These are phyloP conservation scores for Thamnidium elegans DNA, from an alignment of 192 early-diverging fungal species.

Conservation along the genomic window DNA sequence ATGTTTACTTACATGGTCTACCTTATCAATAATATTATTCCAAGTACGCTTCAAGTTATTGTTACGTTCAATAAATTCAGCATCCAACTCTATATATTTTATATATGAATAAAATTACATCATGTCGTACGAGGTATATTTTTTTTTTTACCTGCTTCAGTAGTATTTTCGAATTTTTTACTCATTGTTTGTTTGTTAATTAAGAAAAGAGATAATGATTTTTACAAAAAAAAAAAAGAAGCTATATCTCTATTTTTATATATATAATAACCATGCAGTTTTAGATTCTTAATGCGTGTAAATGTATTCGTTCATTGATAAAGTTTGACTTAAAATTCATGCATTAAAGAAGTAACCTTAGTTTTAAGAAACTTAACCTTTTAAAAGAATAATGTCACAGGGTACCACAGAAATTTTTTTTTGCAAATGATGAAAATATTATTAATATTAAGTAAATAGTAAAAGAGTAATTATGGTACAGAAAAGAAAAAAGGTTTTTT, in stretches of 20 bases:
- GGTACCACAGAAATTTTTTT: too few relatives aligned
- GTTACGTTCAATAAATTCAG: slow-evolving; percentile 6
- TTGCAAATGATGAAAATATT: background rate
- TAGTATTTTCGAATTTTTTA: background rate
- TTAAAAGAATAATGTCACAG: too few relatives aligned
- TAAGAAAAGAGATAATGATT: background rate
- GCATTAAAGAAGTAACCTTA: too few relatives aligned
- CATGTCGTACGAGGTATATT: background rate
- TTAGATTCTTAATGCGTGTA: too few relatives aligned
- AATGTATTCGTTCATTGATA: too few relatives aligned
- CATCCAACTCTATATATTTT: slow-evolving; percentile 3
- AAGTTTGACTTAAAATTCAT: too few relatives aligned
- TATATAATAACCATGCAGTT: too few relatives aligned
- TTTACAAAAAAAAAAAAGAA: background rate
- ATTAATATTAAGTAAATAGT: background rate
- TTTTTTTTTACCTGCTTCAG: background rate
- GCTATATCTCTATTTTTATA: background rate
- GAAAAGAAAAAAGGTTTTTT: background rate
- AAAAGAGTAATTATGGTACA: too few relatives aligned
- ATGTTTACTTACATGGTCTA: background rate
- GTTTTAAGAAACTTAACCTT: too few relatives aligned
- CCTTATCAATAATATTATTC: slow-evolving; percentile 4
- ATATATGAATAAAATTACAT: background rate
- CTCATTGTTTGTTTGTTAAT: background rate
- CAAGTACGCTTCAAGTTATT: slow-evolving; percentile 5